Conservation (phyloP, 2,329 filamentous ascomycete genomes). For the Diplocarpon mali region DNA sequence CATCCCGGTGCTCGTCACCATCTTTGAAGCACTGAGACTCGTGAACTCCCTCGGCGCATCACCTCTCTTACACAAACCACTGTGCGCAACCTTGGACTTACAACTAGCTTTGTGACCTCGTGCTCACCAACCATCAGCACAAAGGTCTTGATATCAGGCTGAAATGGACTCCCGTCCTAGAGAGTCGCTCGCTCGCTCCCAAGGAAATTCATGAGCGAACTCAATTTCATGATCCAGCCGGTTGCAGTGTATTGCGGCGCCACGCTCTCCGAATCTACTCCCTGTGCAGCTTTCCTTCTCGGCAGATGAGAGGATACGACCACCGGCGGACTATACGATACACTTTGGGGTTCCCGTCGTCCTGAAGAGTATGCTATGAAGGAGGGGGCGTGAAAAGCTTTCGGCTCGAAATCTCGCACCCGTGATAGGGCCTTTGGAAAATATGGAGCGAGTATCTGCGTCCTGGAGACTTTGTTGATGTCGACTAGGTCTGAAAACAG, state of each 20-base stretch:
- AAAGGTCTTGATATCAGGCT: conserved; percentile 54
- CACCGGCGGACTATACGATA: conserved; percentile 68
- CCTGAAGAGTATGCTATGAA: conserved; percentile 69
- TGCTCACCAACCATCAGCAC: conserved; percentile 52
- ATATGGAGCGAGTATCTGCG: conserved; percentile 31
- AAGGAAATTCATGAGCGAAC: conserved; percentile 45
- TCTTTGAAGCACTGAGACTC: conserved; percentile 48
- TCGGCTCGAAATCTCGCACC: conserved; percentile 18
- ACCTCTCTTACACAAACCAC: conserved; percentile 55
- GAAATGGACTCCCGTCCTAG: conserved; percentile 78
- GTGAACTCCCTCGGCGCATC: conserved; percentile 47
- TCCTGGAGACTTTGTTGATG: conserved; percentile 39
- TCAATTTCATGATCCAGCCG: conserved; percentile 83
- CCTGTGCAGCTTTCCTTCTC: conserved; percentile 49
- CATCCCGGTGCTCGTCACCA: conserved; percentile 69
- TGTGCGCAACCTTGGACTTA: conserved; percentile 65
- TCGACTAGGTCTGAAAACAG: conserved; percentile 53
- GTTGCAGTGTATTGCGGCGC: conserved; percentile 52
- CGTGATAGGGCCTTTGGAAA: conserved; percentile 25
- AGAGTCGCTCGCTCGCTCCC: conserved; percentile 52
- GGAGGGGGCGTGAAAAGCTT: conserved; percentile 51
- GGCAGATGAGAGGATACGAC: conserved; percentile 43
- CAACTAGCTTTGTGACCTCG: conserved; percentile 60
- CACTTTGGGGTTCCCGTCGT: conserved; percentile 80
- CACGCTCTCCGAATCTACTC: conserved; percentile 33